Evolutionary conservation across 345 rosid genomes (phyloP).

Genomic region (Acer campestre): DNA sequence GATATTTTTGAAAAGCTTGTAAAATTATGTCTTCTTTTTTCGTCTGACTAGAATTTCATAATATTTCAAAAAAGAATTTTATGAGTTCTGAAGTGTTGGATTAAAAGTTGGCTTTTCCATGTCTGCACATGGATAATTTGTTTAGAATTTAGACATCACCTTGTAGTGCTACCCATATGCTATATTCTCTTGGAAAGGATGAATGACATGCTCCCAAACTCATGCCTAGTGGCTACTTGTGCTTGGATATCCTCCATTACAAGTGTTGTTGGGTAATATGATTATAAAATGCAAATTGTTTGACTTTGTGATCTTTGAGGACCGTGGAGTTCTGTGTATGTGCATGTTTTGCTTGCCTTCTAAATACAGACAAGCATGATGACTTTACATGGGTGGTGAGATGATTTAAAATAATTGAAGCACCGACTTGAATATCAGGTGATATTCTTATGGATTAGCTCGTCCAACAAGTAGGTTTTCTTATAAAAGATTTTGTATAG

Average conservation of each 20-base stretch:
- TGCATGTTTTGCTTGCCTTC: neutral
- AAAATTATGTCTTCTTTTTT: neutral
- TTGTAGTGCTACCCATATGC: neutral
- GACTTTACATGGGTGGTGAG: neutral
- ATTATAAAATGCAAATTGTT: neutral
- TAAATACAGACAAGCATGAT: neutral
- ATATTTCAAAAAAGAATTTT: neutral
- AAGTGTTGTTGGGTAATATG: neutral
- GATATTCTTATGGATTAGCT: neutral
- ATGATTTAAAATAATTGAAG: slow-evolving; percentile 3
- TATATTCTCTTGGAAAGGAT: neutral
- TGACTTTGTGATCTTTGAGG: neutral
- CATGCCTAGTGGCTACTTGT: neutral
- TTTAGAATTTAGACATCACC: neutral
- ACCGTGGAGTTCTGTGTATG: neutral
- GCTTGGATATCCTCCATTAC: neutral
- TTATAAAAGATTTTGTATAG: neutral
- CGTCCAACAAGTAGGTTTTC: neutral
- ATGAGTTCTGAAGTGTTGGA: neutral
- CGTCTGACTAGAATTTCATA: neutral
- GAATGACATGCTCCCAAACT: neutral
- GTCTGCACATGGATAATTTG: neutral
- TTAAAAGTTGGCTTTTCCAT: neutral
- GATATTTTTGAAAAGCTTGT: neutral
- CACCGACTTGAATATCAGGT: neutral